These are phyloP conservation scores for Chlorella sp. DNA, from an alignment of 139 green algal genomes.

Conservation along the genomic window DNA sequence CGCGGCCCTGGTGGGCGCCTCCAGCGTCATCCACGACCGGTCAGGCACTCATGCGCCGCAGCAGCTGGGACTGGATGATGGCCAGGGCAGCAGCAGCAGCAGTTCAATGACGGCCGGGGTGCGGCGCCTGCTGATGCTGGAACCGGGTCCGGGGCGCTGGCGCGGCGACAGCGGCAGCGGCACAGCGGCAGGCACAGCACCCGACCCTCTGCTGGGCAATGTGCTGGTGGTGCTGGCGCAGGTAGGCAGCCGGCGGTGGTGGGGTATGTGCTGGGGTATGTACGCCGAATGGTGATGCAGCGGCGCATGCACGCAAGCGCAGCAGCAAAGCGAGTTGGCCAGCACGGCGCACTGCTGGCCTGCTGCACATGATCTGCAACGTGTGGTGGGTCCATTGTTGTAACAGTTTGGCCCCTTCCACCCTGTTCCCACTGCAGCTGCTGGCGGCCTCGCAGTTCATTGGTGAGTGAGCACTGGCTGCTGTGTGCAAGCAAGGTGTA, in stretches of 20 bases:
- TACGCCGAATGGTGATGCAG: no score
- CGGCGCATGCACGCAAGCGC: not conserved
- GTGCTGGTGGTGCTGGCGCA: slow-evolving; percentile 79
- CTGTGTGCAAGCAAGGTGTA: no score
- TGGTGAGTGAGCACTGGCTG: no score
- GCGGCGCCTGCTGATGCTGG: slow-evolving; percentile 6
- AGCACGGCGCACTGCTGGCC: no score
- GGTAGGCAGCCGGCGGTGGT: slow-evolving; percentile 39
- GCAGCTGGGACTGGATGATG: not conserved
- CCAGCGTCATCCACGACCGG: slow-evolving; percentile 56
- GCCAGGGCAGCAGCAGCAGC: not conserved
- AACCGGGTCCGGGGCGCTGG: not conserved
- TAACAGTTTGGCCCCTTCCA: not conserved
- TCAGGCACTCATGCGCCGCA: not conserved
- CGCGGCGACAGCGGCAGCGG: not conserved
- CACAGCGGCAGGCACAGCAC: slow-evolving; percentile 1
- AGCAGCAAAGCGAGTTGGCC: no score
- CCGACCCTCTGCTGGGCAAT: slow-evolving; percentile 77
- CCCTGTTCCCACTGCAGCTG: slow-evolving; percentile 56
- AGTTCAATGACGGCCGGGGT: not conserved
- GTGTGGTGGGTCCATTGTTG: no score
- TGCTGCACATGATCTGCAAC: no score
- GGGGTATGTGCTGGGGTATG: slow-evolving; percentile 36
- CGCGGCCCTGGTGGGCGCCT: slow-evolving; percentile 79
- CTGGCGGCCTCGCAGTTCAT: slow-evolving; percentile 80